A percentile compares a stretch with the other conserved stretches of the same genome.
Evolutionary conservation across 2,329 filamentous ascomycete genomes (phyloP).

Genomic region (Paecilomyces sp.): DNA sequence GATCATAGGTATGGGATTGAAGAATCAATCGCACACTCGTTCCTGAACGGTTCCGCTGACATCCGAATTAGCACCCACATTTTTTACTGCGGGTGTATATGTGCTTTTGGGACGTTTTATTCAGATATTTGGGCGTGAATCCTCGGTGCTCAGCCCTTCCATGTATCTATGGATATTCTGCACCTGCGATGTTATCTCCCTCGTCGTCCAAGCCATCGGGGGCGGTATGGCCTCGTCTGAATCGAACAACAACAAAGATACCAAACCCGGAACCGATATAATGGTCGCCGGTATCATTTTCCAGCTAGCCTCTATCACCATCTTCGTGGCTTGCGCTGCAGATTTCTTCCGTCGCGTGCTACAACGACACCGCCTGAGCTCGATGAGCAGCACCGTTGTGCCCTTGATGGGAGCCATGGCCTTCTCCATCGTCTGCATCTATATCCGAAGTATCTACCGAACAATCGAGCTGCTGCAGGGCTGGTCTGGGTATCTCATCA

Average conservation of each 20-base stretch:
- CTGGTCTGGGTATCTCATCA: slow-evolving; percentile 45
- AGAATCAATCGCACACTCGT: not conserved
- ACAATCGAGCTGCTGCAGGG: slow-evolving; percentile 45
- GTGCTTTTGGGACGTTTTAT: slow-evolving; percentile 44
- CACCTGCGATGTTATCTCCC: slow-evolving; percentile 47
- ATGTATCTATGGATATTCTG: slow-evolving; percentile 47
- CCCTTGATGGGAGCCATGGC: slow-evolving; percentile 32
- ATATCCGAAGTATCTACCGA: slow-evolving; percentile 44
- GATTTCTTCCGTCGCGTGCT: slow-evolving; percentile 39
- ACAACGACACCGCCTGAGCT: slow-evolving; percentile 15
- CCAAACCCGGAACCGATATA: slow-evolving; percentile 42
- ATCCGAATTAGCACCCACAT: slow-evolving; percentile 33
- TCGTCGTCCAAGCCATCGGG: slow-evolving; percentile 50
- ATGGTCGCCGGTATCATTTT: slow-evolving; percentile 52
- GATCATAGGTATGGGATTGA: slow-evolving; percentile 24
- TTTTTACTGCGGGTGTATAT: slow-evolving; percentile 48
- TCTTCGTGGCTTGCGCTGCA: slow-evolving; percentile 44
- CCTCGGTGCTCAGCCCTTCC: slow-evolving; percentile 35
- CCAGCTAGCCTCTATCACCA: slow-evolving; percentile 49
- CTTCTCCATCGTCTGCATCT: slow-evolving; percentile 39
- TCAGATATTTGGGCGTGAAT: slow-evolving; percentile 34
- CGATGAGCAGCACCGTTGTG: slow-evolving; percentile 17
- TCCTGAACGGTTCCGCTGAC: not conserved
- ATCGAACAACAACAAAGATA: slow-evolving; percentile 40
- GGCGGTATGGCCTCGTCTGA: slow-evolving; percentile 43